Conservation (phyloP, 1,284 basidiomycete species). For the Leccinum fuscescens region DNA sequence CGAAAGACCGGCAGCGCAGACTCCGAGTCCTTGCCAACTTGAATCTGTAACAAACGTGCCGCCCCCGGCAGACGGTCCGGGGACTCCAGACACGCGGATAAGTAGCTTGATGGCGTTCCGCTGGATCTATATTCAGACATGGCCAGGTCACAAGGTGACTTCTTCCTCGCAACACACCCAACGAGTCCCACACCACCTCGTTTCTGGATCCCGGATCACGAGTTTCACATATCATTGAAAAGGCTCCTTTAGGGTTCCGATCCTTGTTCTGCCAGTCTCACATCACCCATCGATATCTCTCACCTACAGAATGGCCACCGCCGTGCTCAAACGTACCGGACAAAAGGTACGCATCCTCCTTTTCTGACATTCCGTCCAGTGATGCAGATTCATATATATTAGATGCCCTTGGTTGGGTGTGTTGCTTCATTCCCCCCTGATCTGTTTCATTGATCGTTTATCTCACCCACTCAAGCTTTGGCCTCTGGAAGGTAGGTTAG, state of each 20-base stretch:
- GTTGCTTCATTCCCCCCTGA: constrained; percentile 10
- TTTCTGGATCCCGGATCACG: constrained; percentile 11
- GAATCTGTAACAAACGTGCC: background rate
- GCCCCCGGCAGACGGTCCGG: background rate
- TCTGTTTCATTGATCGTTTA: background rate
- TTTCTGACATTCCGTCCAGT: background rate
- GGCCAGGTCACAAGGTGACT: constrained; percentile 9
- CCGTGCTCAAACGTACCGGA: constrained; percentile 58
- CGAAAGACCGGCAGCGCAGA: background rate
- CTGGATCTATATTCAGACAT: constrained; percentile 7
- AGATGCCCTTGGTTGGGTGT: constrained; percentile 35
- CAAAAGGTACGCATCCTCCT: constrained; percentile 42
- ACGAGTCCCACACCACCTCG: background rate
- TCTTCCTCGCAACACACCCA: background rate
- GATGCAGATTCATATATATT: background rate
- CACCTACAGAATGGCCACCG: constrained; percentile 42
- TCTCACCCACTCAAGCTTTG: constrained; percentile 44
- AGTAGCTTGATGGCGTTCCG: background rate
- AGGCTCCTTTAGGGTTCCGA: background rate
- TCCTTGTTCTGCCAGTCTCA: background rate
- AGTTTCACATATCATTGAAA: constrained; percentile 9
- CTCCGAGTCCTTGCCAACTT: background rate
- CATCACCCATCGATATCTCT: background rate
- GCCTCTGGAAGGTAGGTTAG: constrained; percentile 60
- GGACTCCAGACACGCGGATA: background rate